Conservation (phyloP, 2,329 filamentous ascomycete genomes). For the Akanthomyces dipterigenus region DNA sequence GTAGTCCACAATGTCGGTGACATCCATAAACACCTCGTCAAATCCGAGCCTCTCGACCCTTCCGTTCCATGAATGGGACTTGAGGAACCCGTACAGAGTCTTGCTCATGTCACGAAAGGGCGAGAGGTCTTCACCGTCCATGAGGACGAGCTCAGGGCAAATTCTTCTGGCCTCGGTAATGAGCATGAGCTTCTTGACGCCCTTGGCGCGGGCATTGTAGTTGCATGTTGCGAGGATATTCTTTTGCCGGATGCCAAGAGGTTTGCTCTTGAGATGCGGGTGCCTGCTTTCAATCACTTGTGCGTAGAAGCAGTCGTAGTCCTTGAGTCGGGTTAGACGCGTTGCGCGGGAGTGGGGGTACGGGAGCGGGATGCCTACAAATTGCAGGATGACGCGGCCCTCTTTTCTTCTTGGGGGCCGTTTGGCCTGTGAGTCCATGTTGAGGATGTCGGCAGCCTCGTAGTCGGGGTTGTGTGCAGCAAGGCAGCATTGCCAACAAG, state of each 20-base stretch:
- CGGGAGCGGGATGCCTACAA: constrained; percentile 47
- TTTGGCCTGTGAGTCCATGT: constrained; percentile 19
- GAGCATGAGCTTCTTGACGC: constrained; percentile 75
- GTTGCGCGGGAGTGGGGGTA: constrained; percentile 2
- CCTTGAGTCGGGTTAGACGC: constrained; percentile 33
- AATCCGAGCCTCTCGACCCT: constrained; percentile 79
- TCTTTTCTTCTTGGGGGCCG: constrained; percentile 45
- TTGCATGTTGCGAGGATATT: constrained; percentile 91
- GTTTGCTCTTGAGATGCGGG: constrained; percentile 62
- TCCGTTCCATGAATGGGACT: constrained; percentile 67
- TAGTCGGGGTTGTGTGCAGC: neutral
- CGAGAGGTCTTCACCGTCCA: constrained; percentile 80
- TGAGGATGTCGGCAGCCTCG: neutral
- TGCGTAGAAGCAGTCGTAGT: constrained; percentile 92
- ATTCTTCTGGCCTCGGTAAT: constrained; percentile 71
- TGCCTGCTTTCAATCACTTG: constrained; percentile 80
- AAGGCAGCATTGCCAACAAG: neutral
- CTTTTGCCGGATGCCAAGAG: constrained; percentile 85
- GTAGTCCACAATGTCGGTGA: constrained; percentile 79
- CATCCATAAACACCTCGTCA: constrained; percentile 76
- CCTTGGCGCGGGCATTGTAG: constrained; percentile 74
- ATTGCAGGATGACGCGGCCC: constrained; percentile 69
- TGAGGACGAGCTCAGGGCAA: constrained; percentile 78
- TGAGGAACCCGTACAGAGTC: constrained; percentile 65
- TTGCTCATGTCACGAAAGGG: constrained; percentile 85